A percentile compares a stretch with the other conserved stretches of the same genome.
phyloP scores from a whole-genome alignment of 257 asterid species.

The Fraxinus pennsylvanica region DNA sequence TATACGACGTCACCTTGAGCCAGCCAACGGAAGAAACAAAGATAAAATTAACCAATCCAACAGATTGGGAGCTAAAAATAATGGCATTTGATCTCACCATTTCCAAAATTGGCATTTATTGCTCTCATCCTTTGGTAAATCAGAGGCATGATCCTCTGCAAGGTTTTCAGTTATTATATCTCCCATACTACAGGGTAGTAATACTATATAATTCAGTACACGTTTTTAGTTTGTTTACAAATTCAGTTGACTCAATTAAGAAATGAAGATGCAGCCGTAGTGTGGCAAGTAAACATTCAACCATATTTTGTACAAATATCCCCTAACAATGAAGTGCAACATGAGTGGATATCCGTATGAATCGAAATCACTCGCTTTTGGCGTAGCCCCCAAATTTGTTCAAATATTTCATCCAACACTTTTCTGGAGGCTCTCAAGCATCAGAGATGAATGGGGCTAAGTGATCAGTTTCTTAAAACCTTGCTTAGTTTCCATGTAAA shows the following conservation, averaged over 20 bases:
- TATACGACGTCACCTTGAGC: not conserved
- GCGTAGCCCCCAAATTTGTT: not conserved
- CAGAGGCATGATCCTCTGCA: slow-evolving; percentile 26
- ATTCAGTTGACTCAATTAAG: no score
- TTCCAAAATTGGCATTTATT: slow-evolving; percentile 24
- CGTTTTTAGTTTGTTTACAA: not conserved
- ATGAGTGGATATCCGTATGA: not conserved
- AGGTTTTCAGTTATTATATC: slow-evolving; percentile 15
- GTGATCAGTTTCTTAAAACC: not conserved
- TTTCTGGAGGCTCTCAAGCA: not conserved
- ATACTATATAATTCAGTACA: not conserved
- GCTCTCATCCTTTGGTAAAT: slow-evolving; percentile 12
- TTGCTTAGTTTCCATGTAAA: not conserved
- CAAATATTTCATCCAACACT: not conserved
- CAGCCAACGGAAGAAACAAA: not conserved
- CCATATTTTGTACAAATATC: not conserved
- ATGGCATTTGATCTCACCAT: slow-evolving; percentile 15
- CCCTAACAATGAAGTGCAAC: not conserved
- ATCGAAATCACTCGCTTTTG: not conserved
- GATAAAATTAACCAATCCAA: not conserved
- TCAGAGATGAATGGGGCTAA: not conserved
- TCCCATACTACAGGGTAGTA: not conserved
- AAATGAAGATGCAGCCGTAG: no score
- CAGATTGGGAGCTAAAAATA: slow-evolving; percentile 7
- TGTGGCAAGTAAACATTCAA: not conserved